Evolutionary conservation across 1,139 yeast species (phyloP), one percentile per base, ranked within the genome.

Genomic region (Wickerhamomyces sp.): DNA sequence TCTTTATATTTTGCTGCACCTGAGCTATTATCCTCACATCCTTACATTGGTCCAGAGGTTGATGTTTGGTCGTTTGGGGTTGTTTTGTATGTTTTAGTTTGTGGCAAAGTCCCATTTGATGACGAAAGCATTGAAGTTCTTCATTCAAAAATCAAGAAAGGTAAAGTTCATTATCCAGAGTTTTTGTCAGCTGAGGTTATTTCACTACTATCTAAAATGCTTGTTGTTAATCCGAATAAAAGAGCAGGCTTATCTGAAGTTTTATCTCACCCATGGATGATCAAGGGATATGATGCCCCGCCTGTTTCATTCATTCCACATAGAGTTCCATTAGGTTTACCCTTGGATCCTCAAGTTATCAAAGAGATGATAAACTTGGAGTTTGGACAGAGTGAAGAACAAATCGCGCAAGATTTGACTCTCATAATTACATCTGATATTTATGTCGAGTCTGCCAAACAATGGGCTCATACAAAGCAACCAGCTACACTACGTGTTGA

Each of bases 31-130:
- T 84, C 87, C 45, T 98, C 97, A 0, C 80, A 81, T 49, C 97
- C 97, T 0, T 94, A 94, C 56, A 70, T 77, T 27, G 99, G 98
- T 0, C 98, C 98, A 0, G 98, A 94, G 61, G 97, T 94, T 36
- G 99, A 92, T 59, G 83, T 92, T 22, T 92, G 99, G 99, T 87
- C 96, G 5, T 90, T 90, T 69, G 99, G 98, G 43, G 96, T 92
- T 35, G 97, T 92, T 0, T 66, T 94, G 28, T 92, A 88, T 57
- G 99, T 92, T 15, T 68, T 94, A 46, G 96, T 92, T 3, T 90
- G 97, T 60, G 99, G 99, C 39, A 90, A 89, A 59, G 97, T 94
- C 7, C 99, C 99, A 13, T 94, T 94, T 62, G 98, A 94, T 61
- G 98, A 94, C 59, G 95, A 88, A 57, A 81, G 87, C 45, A 95